These are phyloP conservation scores for Ceratocystis variospora DNA, from an alignment of 2,329 filamentous ascomycete species.

Conservation along the genomic window DNA sequence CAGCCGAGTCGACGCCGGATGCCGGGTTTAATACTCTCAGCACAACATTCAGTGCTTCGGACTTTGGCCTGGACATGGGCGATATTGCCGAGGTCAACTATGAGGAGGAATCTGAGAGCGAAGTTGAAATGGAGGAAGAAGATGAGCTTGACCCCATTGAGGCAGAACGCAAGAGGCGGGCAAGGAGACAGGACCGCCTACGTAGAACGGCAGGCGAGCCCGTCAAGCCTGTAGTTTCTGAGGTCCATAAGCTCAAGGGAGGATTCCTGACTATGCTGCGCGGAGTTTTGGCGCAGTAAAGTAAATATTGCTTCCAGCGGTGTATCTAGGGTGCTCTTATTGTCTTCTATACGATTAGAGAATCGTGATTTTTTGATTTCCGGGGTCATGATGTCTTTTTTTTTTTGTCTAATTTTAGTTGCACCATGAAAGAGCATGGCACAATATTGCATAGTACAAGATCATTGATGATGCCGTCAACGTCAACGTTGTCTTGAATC, in stretches of 20 bases:
- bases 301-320: not conserved
- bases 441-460: no score
- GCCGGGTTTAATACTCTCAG: constrained; percentile 37
- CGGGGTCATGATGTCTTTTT: not conserved
- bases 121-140: constrained; percentile 54
- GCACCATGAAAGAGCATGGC: no score
- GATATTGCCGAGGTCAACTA: constrained; percentile 79
- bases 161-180: constrained; percentile 65
- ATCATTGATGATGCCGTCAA: no score
- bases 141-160: constrained; percentile 78
- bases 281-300: constrained; percentile 60
- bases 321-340: not conserved
- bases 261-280: constrained; percentile 73
- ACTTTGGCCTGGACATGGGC: constrained; percentile 80
- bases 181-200: constrained; percentile 65
- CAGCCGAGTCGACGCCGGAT: constrained; percentile 46
- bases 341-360: not conserved
- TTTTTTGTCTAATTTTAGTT: no score
- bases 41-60: constrained; percentile 57
- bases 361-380: not conserved
- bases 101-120: constrained; percentile 39
- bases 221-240: constrained; percentile 60
- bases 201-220: constrained; percentile 72
- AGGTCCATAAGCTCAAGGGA: constrained; percentile 67
- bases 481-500: no score